Evolutionary conservation across 2,329 filamentous ascomycete genomes (phyloP).

Genomic region (Ophiostoma sp.): DNA sequence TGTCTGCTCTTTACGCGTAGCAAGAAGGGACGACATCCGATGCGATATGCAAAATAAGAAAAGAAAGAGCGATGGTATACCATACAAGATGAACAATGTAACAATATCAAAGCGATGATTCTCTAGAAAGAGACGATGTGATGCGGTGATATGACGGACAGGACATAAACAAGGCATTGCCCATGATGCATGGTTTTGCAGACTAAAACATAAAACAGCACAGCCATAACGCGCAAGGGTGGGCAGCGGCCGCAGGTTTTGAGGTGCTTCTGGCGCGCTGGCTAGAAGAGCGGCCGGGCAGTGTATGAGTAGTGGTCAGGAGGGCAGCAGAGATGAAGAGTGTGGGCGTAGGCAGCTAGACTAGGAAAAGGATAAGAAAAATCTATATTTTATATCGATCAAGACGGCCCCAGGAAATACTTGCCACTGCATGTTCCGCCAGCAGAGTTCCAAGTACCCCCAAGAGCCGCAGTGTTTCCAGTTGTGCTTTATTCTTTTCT

Average conservation of each 20-base stretch:
- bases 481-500: too few relatives aligned
- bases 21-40: background rate
- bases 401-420: constrained; percentile 11
- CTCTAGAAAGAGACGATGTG: too few relatives aligned
- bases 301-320: background rate
- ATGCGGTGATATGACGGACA: too few relatives aligned
- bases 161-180: background rate
- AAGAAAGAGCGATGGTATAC: background rate
- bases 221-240: background rate
- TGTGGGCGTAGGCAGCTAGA: background rate
- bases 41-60: background rate
- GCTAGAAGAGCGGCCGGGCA: background rate
- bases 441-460: background rate
- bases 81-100: background rate
- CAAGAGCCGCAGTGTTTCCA: background rate
- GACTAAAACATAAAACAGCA: background rate
- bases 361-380: background rate
- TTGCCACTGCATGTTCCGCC: background rate
- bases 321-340: background rate
- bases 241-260: constrained; percentile 11
- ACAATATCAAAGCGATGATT: background rate
- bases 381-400: background rate
- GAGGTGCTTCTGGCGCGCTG: constrained; percentile 15
- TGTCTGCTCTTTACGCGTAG: constrained; percentile 3
- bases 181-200: background rate